Evolutionary conservation across 371 early-diverging fungal genomes (phyloP), one percentile per base, ranked within the genome.

Genomic region (Fennellomyces sp.): DNA sequence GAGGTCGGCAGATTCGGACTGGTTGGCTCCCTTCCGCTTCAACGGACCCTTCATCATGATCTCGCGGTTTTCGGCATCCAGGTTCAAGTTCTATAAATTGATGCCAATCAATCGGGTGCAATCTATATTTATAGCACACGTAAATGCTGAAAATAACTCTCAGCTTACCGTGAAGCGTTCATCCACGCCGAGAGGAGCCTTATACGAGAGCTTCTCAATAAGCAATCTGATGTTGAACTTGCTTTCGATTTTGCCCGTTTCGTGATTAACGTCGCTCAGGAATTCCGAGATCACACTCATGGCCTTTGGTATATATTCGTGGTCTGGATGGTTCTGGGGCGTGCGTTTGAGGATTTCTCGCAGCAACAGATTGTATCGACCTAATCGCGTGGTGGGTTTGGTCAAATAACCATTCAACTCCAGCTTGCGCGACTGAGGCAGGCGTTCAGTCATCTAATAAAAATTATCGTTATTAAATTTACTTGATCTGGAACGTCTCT

Each of bases 161-260:
- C 38, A 33, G 47, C 48, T 42, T 56, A 56, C 57, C 11, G 26
- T 51, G 36, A 53, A 36, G 25, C 50, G 23, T 26, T 42, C 55
- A 36, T 53, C 61, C 23, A 54, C 54, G 21, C 57, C 28, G 56
- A 39, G 28, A 11, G 60, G 60, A 5, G 53, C 63, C 39, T 75
- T 75, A 48, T 61, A 65, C 2, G 58, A 31, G 5, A 79, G 56
- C 25, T 67, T 65, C 2, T 63, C 64, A 7, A 65, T 56, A 12
- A 79, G 63, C 11, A 70, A 52, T 26, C 72, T 59, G 47, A 97
- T 75, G 38, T 86, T 84, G 58, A 90, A 82, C 13, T 81, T 71
- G 63, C 93, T 95, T 63, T 93, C 91, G 11, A 94, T 88, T 63
- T 83, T 87, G 17, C 97, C 97, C 1, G 95, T 89, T 62, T 91